Conservation (phyloP, 805 yeast genomes). For the Geotrichum ghanense region DNA sequence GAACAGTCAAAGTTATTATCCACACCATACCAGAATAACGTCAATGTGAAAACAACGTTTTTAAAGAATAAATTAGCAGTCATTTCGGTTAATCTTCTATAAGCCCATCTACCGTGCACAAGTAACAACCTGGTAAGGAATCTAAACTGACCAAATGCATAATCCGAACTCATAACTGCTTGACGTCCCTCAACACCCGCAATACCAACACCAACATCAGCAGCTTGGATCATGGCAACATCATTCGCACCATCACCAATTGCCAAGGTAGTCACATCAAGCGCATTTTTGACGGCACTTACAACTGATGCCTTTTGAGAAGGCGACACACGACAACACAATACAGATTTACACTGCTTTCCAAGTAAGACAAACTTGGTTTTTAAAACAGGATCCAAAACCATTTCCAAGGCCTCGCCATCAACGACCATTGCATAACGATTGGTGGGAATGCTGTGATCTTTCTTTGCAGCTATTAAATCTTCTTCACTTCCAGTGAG, state of each 20-base stretch:
- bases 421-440: conserved; percentile 58
- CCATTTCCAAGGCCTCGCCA: conserved; percentile 53
- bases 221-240: conserved; percentile 82
- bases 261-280: conserved; percentile 68
- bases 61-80: conserved; percentile 73
- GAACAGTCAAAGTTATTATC: conserved; percentile 63
- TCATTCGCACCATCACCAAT: conserved; percentile 85
- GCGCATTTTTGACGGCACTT: conserved; percentile 48
- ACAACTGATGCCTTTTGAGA: conserved; percentile 76
- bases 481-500: conserved; percentile 39
- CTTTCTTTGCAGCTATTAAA: conserved; percentile 39
- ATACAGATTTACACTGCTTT: conserved; percentile 64
- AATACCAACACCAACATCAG: conserved; percentile 76
- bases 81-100: conserved; percentile 66
- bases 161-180: conserved; percentile 80
- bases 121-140: conserved; percentile 52
- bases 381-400: conserved; percentile 34
- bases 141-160: conserved; percentile 72
- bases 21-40: conserved; percentile 72
- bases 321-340: conserved; percentile 81
- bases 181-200: conserved; percentile 85
- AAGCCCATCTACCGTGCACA: conserved; percentile 79
- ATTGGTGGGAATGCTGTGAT: conserved; percentile 54
- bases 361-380: conserved; percentile 58
- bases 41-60: conserved; percentile 61